A percentile compares a stretch with the other conserved stretches of the same genome.
Evolutionary conservation across 305 asterid genomes (phyloP).

Genomic region (Fraxinus sp.): DNA sequence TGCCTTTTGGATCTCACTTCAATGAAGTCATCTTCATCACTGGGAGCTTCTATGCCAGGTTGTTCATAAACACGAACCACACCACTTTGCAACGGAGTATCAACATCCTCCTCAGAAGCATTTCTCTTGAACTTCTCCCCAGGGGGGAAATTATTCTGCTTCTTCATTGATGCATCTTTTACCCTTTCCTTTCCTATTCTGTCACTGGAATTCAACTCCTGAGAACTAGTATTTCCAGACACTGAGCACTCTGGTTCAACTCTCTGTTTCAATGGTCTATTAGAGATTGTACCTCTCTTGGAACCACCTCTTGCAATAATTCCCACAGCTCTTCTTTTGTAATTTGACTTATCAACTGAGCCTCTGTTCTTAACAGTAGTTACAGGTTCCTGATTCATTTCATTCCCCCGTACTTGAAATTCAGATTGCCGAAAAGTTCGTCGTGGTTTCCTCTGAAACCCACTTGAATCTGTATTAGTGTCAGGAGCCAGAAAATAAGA

Average conservation of each 20-base stretch:
- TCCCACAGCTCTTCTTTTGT: constrained; percentile 43
- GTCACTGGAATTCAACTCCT: constrained; percentile 43
- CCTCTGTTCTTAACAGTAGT: constrained; percentile 38
- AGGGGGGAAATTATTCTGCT: constrained; percentile 33
- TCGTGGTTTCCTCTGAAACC: constrained; percentile 70
- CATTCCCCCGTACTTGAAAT: constrained; percentile 74
- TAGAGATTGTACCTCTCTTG: constrained; percentile 62
- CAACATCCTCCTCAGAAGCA: constrained; percentile 75
- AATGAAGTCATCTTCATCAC: constrained; percentile 96
- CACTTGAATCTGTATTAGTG: constrained; percentile 47
- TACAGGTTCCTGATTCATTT: constrained; percentile 48
- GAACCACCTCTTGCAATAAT: constrained; percentile 67
- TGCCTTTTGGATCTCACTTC: constrained; percentile 94
- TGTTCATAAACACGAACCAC: constrained; percentile 86
- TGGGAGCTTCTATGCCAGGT: constrained; percentile 90
- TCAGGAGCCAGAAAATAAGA: constrained; percentile 46
- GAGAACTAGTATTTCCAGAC: constrained; percentile 41
- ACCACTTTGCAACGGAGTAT: constrained; percentile 95
- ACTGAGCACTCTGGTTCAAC: constrained; percentile 41
- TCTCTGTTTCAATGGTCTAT: constrained; percentile 48
- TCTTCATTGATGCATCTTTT: constrained; percentile 38
- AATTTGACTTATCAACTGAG: constrained; percentile 46
- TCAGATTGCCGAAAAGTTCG: constrained; percentile 72
- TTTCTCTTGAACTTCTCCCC: constrained; percentile 54
- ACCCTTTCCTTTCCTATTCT: constrained; percentile 40